Conservation (phyloP, 106 monocot genomes). For the Alisma plantagoaquatica region DNA sequence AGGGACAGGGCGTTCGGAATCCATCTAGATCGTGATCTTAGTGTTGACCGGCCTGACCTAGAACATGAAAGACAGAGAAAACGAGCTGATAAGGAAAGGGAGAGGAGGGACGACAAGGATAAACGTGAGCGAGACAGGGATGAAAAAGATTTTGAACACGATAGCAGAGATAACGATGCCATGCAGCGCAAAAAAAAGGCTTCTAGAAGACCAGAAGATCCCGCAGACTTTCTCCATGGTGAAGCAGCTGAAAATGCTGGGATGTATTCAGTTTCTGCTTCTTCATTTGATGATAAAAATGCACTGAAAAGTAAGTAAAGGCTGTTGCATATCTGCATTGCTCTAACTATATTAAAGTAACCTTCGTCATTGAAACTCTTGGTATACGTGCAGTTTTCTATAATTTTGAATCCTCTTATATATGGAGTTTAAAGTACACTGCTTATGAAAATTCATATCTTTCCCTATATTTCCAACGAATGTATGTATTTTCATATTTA, state of each 20-base stretch:
- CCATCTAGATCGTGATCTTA: slow-evolving; percentile 53
- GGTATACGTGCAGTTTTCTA: no score
- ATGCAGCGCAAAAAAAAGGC: slow-evolving; percentile 33
- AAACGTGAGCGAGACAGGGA: slow-evolving; percentile 53
- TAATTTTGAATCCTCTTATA: no score
- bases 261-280: slow-evolving; percentile 39
- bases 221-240: slow-evolving; percentile 33
- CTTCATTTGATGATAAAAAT: slow-evolving; percentile 80
- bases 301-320: slow-evolving; percentile 62
- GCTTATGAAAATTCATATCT: no score
- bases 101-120: slow-evolving; percentile 66
- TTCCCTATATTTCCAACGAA: no score
- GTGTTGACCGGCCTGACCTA: slow-evolving; percentile 67
- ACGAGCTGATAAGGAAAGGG: slow-evolving; percentile 68
- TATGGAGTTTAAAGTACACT: no score
- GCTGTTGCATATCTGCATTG: no score
- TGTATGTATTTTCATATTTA: no score
- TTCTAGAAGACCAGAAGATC: slow-evolving; percentile 43
- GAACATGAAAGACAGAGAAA: slow-evolving; percentile 67
- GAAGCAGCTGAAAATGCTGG: slow-evolving; percentile 48
- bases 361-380: no score
- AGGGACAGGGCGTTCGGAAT: slow-evolving; percentile 52
- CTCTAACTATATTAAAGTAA: no score
- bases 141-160: slow-evolving; percentile 68
- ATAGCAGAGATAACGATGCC: slow-evolving; percentile 45